Evolutionary conservation across 805 yeast genomes (phyloP), one percentile per base, ranked within the genome.

Genomic region (Candida tammaniensis): DNA sequence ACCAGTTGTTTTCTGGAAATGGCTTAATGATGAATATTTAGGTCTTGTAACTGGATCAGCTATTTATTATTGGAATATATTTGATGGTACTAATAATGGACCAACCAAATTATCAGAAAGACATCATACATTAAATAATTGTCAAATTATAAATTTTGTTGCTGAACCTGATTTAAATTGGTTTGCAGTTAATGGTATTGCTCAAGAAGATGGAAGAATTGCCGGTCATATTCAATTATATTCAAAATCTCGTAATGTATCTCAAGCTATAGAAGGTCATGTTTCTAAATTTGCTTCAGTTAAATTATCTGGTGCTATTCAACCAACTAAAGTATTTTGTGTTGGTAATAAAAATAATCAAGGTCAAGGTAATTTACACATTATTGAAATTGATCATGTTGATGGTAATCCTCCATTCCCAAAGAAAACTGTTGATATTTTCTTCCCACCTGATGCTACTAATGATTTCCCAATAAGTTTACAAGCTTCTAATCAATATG

Each of bases 211-310:
- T 48, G 95, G 95, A 46, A 79, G 94, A 52, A 86, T 93, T 48
- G 96, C 87, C 21, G 99, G 99, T 56, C 94, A 86, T 64, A 85
- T 91, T 57, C 99, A 93, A 69, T 77, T 93, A 43, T 93, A 70
- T 64, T 84, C 95, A 40, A 84, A 82, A 57, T 78, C 82, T 35
- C 81, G 98, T 65, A 84, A 85, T 55, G 86, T 91, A 24, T 89
- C 97, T 10, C 99, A 93, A 67, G 89, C 95, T 14, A 86, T 93
- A 50, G 98, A 93, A 55, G 98, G 98, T 51, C 98, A 93, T 61
- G 98, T 94, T 36, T 93, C 95, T 40, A 78, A 80, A 26, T 93
- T 93, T 65, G 87, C 96, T 35, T 70, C 73, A 40, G 67, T 93
- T 44, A 73, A 78, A 42, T 70, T 91, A 48, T 83, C 78, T 33